Base-by-base conservation (phyloP, 1,284 basidiomycete species). In the Cryptococcus sp. region DNA sequence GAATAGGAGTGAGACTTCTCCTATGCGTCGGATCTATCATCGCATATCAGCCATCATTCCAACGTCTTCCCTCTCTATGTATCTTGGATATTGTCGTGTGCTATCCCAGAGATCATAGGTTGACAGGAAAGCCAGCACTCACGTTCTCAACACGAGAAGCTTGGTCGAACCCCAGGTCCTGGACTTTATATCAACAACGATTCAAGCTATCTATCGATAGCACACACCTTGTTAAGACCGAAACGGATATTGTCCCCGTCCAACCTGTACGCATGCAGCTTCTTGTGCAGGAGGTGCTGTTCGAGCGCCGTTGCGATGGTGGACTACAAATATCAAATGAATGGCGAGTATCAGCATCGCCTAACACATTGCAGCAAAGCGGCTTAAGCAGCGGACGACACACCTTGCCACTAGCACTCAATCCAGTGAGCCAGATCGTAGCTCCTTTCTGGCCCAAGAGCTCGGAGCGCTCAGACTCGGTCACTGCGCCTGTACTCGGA, bases 221-320 rank as follows among this genome's bases (percentile, higher is more conserved):
- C n/a, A 55, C 70, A 43, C 48, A 75, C 73, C 70, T 92, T 98
- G 85, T 99, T 99, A 49, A 99, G 82, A 10, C 96, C 96, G 72
- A 97, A 95, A 57, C 95, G 87, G 61, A 99, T 83, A 79, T 99
- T 99, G 81, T 99, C 95, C 4, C 95, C 95, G 73, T 99, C 95
- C 23, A 99, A 83, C 44, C 95, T 87, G 80, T 96, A 99, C 44
- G 88, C 82, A 69, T 91, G 92, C 70, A 89, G 91, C 61, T 86
- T 84, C 55, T 88, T 81, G 78, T 94, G 90, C 54, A 99, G 83
- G 16, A 99, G 85, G 75, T 95, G 91, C 78, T 98, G 93, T 78
- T 99, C 95, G 65, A 99, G 84, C 15, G 96, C 96, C 65, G 91
- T 93, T 1, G 93, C 96, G 69, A 99, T 93, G 26, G 96, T 99